Conservation (phyloP, 2,329 filamentous ascomycete genomes). For the Elsinoe batatas region DNA sequence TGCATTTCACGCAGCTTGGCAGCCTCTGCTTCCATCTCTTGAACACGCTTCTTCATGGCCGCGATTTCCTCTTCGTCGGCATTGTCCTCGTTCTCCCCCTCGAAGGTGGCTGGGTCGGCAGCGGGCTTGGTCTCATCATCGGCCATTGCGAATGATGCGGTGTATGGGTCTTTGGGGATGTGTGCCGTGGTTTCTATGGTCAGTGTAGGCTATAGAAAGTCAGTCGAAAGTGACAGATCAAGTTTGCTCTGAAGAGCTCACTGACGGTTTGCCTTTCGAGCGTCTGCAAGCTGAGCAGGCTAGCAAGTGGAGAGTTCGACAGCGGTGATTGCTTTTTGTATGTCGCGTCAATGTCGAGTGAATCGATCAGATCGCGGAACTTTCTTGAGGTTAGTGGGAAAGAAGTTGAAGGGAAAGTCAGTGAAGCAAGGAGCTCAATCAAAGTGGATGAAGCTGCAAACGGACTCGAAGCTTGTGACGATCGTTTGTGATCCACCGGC, state of each 20-base stretch:
- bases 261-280: background rate
- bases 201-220: background rate
- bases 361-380: no score
- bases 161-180: background rate
- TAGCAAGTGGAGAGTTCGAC: no score
- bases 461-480: conserved; percentile 1
- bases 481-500: background rate
- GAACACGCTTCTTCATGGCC: conserved; percentile 44
- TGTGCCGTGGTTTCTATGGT: background rate
- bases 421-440: background rate
- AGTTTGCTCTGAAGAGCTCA: background rate
- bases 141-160: conserved; percentile 1
- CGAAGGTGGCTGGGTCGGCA: conserved; percentile 14
- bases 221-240: background rate
- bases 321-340: no score
- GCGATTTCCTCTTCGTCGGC: conserved; percentile 34
- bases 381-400: background rate
- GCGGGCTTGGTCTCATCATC: conserved; percentile 10
- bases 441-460: background rate
- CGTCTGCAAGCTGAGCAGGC: no score
- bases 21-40: conserved; percentile 50
- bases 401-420: background rate
- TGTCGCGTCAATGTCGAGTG: no score
- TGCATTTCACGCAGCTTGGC: conserved; percentile 47
- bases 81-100: conserved; percentile 25